Base-by-base conservation (phyloP, 2,329 filamentous ascomycete species). In the Parastagonospora nodorum region DNA sequence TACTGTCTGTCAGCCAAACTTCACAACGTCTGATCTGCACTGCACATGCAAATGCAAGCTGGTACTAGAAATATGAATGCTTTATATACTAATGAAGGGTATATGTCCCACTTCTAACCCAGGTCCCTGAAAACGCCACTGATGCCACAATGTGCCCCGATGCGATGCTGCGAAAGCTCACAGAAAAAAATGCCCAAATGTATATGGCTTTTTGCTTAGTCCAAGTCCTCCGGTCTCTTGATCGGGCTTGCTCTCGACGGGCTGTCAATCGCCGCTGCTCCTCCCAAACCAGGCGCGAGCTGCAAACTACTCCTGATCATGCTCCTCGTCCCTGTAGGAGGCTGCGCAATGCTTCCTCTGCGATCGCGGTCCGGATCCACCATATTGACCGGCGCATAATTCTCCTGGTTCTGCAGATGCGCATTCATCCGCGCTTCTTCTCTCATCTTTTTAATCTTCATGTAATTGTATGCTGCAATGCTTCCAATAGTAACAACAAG, bases 381-480 rank as follows among this genome's bases (percentile, higher is more conserved):
- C 2, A 61, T 67, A 10, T 61, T 61, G 30, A 75, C 66, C 8
- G 73, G 72, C 39, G 68, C 68, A 47, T 75, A 75, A 16, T 69
- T 68, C 24, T 72, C 71, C 51, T 77, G 68, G 2, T 67, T 69
- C 31, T 70, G 63, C 24, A 75, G 50, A 46, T 79, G 77, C 15
- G 73, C 77, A 44, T 80, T 76, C 58, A 78, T 75, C 15, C 74
- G 72, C 1, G 92, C 90, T 10, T 96, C 89, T 47, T 83, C 77
- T 40, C 90, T 84, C 94, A 99, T 97, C 74, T 89, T 90, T 42
- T 80, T 82, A 57, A 97, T 90, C 74, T 99, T 97, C 74, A 97
- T 87, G 69, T 90, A 97, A 69, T 99, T 99, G 75, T 99, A 99
- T 11, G 87, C 85, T 5, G 80, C 86, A 57, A 99, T 99, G 58